phyloP scores from a whole-genome alignment of 176 grass and related monocot species.

The Raddia guianensis region DNA sequence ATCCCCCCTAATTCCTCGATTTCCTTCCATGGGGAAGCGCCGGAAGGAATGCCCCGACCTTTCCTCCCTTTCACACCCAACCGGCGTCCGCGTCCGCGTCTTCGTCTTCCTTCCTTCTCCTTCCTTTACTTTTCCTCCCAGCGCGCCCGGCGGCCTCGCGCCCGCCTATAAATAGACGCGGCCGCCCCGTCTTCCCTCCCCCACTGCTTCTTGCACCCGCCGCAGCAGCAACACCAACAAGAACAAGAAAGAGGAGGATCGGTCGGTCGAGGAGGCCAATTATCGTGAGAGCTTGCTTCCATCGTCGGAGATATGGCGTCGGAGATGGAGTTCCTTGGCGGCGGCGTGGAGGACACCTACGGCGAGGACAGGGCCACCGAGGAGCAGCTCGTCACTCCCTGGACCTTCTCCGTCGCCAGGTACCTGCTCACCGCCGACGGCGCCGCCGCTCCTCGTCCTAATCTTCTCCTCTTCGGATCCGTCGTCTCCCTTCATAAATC shows the following conservation, averaged over 20 bases:
- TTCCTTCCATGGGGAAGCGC: not conserved
- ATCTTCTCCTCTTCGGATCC: not conserved
- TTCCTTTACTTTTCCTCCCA: not conserved
- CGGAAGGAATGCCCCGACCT: not conserved
- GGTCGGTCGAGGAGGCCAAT: not conserved
- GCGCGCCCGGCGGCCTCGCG: not conserved
- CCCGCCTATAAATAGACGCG: not conserved
- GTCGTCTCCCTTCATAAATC: not conserved
- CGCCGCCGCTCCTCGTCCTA: too few species aligned
- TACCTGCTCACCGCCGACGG: not conserved
- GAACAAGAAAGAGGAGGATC: not conserved
- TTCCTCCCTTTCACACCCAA: conserved; percentile 44
- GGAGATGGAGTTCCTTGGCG: conserved; percentile 49
- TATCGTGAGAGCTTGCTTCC: not conserved
- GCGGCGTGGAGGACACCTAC: conserved; percentile 70
- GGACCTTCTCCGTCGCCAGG: conserved; percentile 93
- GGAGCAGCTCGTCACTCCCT: conserved; percentile 88
- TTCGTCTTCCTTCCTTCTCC: not conserved
- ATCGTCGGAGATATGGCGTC: conserved; percentile 20
- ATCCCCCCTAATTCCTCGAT: too few species aligned
- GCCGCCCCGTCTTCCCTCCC: not conserved
- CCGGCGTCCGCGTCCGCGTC: not conserved
- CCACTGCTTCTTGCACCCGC: not conserved
- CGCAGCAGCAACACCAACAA: too few species aligned
- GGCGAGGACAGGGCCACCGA: conserved; percentile 93